A percentile compares a stretch with the other conserved stretches of the same genome.
These are phyloP conservation scores for Talaromyces sp. DNA, from an alignment of 2,329 filamentous ascomycete species.

Conservation along the genomic window DNA sequence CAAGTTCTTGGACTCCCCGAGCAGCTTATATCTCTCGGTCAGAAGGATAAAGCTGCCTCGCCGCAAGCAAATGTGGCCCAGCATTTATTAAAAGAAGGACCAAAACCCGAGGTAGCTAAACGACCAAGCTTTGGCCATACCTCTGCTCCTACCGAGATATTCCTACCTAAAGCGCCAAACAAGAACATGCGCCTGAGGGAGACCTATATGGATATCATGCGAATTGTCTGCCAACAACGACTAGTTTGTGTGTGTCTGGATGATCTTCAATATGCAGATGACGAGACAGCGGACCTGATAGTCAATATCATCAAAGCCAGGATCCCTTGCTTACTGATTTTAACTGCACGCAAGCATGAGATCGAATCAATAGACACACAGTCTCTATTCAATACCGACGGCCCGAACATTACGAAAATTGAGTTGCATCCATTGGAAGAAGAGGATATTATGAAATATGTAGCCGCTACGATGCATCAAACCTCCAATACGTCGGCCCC, in stretches of 20 bases:
- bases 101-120: conserved; percentile 27
- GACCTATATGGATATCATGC: conserved; percentile 79
- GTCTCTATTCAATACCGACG: conserved; percentile 40
- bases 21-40: conserved; percentile 50
- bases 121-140: conserved; percentile 30
- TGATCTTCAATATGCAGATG: conserved; percentile 85
- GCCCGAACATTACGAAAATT: conserved; percentile 63
- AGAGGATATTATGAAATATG: conserved; percentile 75
- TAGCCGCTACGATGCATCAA: conserved; percentile 74
- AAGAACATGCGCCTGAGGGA: conserved; percentile 72
- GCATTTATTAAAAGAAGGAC: conserved; percentile 26
- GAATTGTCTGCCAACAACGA: conserved; percentile 75
- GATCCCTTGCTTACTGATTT: conserved; percentile 74
- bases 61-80: conserved; percentile 24
- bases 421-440: conserved; percentile 70
- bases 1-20: conserved; percentile 61
- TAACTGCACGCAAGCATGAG: conserved; percentile 70
- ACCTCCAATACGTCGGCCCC: conserved; percentile 54
- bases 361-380: conserved; percentile 46
- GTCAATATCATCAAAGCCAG: conserved; percentile 72
- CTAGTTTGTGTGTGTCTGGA: conserved; percentile 86
- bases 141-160: conserved; percentile 35
- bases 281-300: conserved; percentile 79
- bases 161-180: conserved; percentile 34
- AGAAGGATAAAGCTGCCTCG: conserved; percentile 30